These are phyloP conservation scores for Fistulinella prunicolor DNA, from an alignment of 768 basidiomycete genomes.

Conservation along the genomic window DNA sequence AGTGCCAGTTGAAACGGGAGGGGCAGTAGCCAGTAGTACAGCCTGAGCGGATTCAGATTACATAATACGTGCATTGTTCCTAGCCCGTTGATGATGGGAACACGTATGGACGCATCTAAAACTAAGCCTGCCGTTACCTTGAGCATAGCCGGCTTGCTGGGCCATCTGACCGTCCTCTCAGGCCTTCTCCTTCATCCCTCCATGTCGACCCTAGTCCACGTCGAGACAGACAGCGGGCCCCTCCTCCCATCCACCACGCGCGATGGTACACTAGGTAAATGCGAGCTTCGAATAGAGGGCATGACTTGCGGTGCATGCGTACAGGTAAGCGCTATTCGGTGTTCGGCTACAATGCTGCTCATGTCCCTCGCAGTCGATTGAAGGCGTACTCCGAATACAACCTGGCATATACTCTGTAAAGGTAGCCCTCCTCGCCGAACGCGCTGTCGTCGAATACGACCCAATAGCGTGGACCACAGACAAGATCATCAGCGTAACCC, in stretches of 20 bases:
- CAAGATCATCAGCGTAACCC: slow-evolving; percentile 66
- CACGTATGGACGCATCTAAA: too few species aligned
- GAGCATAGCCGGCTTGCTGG: too few species aligned
- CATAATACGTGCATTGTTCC: too few species aligned
- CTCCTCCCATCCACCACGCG: too few species aligned
- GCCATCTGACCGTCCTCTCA: too few species aligned
- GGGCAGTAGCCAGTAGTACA: neutral
- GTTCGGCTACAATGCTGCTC: neutral
- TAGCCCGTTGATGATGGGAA: too few species aligned
- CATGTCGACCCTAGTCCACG: neutral
- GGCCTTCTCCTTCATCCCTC: slow-evolving; percentile 2
- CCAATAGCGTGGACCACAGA: slow-evolving; percentile 74
- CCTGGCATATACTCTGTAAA: slow-evolving; percentile 89
- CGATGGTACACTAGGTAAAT: slow-evolving; percentile 43
- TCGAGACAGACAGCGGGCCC: too few species aligned
- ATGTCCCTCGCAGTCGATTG: slow-evolving; percentile 59
- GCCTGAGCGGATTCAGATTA: too few species aligned
- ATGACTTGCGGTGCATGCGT: slow-evolving; percentile 92
- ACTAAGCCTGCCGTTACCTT: too few species aligned
- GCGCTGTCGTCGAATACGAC: slow-evolving; percentile 89
- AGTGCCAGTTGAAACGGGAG: neutral
- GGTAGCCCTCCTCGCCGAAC: slow-evolving; percentile 96
- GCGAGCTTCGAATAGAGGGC: slow-evolving; percentile 80
- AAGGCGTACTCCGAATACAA: slow-evolving; percentile 76
- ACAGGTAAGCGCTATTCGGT: slow-evolving; percentile 54